Evolutionary conservation across 306 rosid species (phyloP).

Genomic region (Urtica urens): DNA sequence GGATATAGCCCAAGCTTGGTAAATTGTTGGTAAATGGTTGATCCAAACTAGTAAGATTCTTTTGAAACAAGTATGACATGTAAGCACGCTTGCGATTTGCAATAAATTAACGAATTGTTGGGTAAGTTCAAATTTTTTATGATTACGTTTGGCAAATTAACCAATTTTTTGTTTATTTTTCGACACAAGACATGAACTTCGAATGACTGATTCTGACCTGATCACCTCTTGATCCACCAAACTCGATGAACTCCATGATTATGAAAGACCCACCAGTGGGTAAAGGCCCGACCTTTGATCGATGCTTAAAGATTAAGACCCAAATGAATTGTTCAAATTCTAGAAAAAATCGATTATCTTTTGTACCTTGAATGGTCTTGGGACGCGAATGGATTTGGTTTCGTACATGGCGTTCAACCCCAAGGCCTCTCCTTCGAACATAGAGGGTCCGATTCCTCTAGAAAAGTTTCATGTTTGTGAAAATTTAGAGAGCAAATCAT

Average conservation of each 20-base stretch:
- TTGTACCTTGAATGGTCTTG: conserved; percentile 80
- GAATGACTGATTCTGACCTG: conserved; percentile 50
- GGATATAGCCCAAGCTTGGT: too few species aligned
- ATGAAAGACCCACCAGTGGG: conserved; percentile 88
- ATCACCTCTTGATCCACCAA: conserved; percentile 61
- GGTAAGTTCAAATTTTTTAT: neutral
- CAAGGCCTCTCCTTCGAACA: conserved; percentile 96
- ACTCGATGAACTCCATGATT: conserved; percentile 83
- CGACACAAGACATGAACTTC: too few species aligned
- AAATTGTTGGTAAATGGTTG: too few species aligned
- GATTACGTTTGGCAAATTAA: too few species aligned
- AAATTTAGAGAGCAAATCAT: neutral
- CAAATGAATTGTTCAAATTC: too few species aligned
- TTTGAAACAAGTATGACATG: too few species aligned
- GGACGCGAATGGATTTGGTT: conserved; percentile 62
- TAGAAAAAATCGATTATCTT: conserved; percentile 1
- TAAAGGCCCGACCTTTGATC: too few species aligned
- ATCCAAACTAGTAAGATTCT: too few species aligned
- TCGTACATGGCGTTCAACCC: conserved; percentile 87
- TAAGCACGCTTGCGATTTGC: too few species aligned
- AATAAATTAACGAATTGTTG: neutral
- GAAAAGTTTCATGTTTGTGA: conserved; percentile 37
- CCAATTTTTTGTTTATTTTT: too few species aligned
- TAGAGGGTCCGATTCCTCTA: conserved; percentile 86
- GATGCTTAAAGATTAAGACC: too few species aligned